Evolutionary conservation across 176 grass and related monocot species (phyloP).

Genomic region (Aegilops speltoides): DNA sequence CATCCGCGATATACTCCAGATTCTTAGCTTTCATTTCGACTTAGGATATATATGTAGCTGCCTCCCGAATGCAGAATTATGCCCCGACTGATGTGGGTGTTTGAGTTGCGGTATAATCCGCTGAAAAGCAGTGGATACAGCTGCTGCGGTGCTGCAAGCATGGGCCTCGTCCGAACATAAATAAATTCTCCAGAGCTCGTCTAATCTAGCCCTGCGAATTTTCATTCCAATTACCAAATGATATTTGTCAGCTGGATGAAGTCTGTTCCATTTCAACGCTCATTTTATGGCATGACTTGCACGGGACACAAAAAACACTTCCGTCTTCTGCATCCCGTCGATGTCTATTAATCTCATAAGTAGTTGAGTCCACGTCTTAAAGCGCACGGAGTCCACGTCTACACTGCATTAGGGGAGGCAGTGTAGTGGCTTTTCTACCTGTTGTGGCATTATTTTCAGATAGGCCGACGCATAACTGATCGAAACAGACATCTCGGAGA

Average conservation of each 20-base stretch:
- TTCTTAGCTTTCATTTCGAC: slow-evolving; percentile 17
- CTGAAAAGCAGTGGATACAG: background rate
- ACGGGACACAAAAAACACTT: background rate
- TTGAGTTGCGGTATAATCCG: background rate
- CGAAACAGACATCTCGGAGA: background rate
- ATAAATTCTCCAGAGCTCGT: background rate
- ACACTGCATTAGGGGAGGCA: background rate
- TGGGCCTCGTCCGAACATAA: background rate
- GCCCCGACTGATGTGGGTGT: background rate
- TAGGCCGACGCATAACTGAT: background rate
- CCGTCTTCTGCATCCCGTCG: background rate
- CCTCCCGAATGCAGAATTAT: slow-evolving; percentile 18
- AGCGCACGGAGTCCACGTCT: background rate
- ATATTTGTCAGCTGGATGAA: background rate
- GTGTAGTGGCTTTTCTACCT: background rate
- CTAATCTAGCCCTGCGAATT: background rate
- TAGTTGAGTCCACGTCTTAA: background rate
- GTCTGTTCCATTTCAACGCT: background rate
- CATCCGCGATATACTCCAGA: slow-evolving; percentile 45
- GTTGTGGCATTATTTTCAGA: background rate
- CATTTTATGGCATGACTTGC: background rate
- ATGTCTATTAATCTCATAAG: background rate
- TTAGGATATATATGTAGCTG: slow-evolving; percentile 33
- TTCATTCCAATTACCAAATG: background rate
- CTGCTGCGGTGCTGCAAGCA: too few species aligned